Evolutionary conservation across 208 protist genomes (phyloP).

Genomic region (Acanthamoeba culbertsoni): DNA sequence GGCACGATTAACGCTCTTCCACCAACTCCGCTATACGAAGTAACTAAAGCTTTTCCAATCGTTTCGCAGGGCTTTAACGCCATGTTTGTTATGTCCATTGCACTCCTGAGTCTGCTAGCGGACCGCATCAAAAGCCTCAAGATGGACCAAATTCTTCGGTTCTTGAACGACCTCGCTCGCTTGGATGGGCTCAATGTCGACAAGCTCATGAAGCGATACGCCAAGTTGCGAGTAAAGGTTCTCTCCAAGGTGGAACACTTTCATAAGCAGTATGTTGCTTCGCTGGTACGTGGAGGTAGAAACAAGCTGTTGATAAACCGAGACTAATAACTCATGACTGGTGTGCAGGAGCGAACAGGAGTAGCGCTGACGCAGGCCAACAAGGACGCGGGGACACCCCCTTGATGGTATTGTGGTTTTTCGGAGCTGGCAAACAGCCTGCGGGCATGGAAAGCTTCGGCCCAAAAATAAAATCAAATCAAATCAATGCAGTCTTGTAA

Average conservation of each 20-base stretch:
- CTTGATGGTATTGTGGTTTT: no score
- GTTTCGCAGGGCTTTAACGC: neutral
- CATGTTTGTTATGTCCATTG: neutral
- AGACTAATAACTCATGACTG: no score
- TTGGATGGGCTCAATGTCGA: neutral
- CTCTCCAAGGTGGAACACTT: neutral
- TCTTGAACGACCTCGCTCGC: neutral
- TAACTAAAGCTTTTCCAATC: neutral
- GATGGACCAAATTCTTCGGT: neutral
- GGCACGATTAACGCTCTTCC: neutral
- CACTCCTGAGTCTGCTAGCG: neutral
- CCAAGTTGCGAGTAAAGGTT: neutral
- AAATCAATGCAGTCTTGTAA: no score
- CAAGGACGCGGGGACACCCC: no score
- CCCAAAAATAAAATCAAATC: no score
- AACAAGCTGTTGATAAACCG: no score
- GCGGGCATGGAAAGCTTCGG: no score
- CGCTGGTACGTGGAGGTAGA: neutral
- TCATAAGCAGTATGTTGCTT: neutral
- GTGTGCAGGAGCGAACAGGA: no score
- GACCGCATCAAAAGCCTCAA: neutral
- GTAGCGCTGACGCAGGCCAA: no score
- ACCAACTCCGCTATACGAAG: neutral
- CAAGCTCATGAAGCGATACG: neutral
- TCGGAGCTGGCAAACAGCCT: no score